A percentile compares a stretch with the other conserved stretches of the same genome.
phyloP scores from a whole-genome alignment of 1,284 basidiomycete species.

The Tilletiopsis washingtonensis region DNA sequence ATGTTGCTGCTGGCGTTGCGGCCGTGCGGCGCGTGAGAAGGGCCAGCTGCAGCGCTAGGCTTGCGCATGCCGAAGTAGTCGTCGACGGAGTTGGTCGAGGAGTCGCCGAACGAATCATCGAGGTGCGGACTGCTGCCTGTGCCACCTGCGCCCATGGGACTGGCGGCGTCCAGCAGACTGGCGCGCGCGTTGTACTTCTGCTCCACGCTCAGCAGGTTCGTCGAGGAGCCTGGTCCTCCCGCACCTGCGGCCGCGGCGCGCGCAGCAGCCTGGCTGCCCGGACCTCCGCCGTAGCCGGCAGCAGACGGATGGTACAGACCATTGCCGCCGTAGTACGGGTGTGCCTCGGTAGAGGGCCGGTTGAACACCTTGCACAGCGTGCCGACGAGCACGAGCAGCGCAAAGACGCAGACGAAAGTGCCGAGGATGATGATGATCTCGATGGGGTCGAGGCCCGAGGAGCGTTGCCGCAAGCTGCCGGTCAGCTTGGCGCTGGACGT shows the following conservation, averaged over 20 bases:
- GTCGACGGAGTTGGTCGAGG: background rate
- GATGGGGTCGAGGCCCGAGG: conserved; percentile 6
- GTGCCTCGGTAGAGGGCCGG: conserved; percentile 6
- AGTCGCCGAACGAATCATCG: background rate
- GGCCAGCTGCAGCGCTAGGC: no score
- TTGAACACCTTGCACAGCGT: conserved; percentile 9
- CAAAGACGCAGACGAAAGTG: conserved; percentile 4
- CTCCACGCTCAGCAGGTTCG: background rate
- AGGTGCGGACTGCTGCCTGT: no score
- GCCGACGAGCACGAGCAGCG: conserved; percentile 5
- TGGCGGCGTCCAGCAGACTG: conserved; percentile 4
- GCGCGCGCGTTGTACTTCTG: background rate
- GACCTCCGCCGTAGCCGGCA: conserved; percentile 8
- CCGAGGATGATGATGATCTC: conserved; percentile 4
- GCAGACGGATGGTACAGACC: conserved; percentile 9
- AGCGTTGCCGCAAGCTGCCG: no score
- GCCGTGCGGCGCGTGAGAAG: background rate
- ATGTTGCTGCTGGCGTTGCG: background rate
- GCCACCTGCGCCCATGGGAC: conserved; percentile 10
- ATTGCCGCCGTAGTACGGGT: conserved; percentile 3
- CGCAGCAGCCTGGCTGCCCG: background rate
- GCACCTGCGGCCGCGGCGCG: no score
- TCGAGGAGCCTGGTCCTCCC: no score
- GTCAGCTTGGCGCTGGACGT: no score
- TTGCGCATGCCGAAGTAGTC: conserved; percentile 4